Evolutionary conservation across 1,284 basidiomycete species (phyloP), one percentile per base, ranked within the genome.

Genomic region (Cryptococcus sp.): DNA sequence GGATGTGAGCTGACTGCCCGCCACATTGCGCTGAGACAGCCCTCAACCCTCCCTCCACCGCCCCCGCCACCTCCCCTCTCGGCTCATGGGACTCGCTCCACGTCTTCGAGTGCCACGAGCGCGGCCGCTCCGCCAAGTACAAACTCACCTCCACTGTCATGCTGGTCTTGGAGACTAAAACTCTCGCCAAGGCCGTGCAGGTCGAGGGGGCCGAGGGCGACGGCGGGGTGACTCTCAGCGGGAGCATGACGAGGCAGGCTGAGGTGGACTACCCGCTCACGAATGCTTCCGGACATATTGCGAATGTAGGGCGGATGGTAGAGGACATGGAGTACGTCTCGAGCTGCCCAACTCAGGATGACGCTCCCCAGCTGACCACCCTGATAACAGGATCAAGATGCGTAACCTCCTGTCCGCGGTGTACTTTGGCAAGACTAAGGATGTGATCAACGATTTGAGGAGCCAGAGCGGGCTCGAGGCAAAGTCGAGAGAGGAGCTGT

Each of bases 131-230:
- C 66, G 91, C 95, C 3, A 90, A 91, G 71, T 98, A 98, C 81
- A 98, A 98, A 79, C 82, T 99, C 57, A 98, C 95, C 0, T 93
- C 90, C 40, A 98, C 96, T 2, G 85, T 98, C 61, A 97, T 98
- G 90, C 85, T 99, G n/a, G 88, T 93, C 60, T 84, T 98, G 47
- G 80, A 87, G 52, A 86, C 88, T 46, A 83, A 82, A 46, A 82
- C 77, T 5, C 53, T 55, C 2, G 59, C 64, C 0, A 66, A 73
- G 46, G 69, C 70, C 15, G 79, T 75, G 50, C 72, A 66, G 44
- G 55, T 53, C 16, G 59, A 55, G 21, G 73, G 76, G 21, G 76
- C 76, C 75, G 80, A 78, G 40, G 71, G 65, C 35, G 83, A 85
- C 33, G 90, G 92, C 8, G 85, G 88, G 67, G 84, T 97, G 18